Base-by-base conservation (phyloP, 352 stramenopile genomes). In the Phytophthora cryptogea region DNA sequence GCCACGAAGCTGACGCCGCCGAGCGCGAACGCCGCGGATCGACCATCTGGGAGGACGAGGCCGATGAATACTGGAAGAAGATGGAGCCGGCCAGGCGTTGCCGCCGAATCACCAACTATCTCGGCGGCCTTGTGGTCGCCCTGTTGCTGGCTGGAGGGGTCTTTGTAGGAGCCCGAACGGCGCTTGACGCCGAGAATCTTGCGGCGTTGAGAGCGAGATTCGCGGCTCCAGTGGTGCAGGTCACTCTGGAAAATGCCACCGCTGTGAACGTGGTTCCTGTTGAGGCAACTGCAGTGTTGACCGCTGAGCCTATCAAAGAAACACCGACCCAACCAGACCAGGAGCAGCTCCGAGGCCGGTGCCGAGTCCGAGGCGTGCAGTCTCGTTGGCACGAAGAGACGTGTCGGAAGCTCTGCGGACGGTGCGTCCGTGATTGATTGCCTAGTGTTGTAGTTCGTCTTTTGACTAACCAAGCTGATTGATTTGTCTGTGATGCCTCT, bases 321-420 rank as follows among this genome's bases (percentile, higher is more conserved):
- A 31, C 17, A 13, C 31, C 35, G 2, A 57, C 60, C 4, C 41
- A 57, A 27, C 30, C n/a, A 23, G 27, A 63, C 17, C 47, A 74
- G 5, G 77, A 87, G 33, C 37, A 80, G 13, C 45, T 91, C 13
- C 82, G 79, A 4, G 70, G 79, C 6, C 67, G 63, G 7, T 91
- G 82, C 42, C 78, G 82, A 0, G 77, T 88, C 6, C 73, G 74
- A 3, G 82, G 79, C 7, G 82, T 91, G 32, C 79, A 88, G 55
- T 79, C 79, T 5, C 69, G 78, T 17, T 91, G 79, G 79, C 82
- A 91, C 46, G 79, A 91, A 53, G 79, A 91, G 52, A 88, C 72
- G 13, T 91, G 82, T 41, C 67, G 75, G 40, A 88, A 83, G 56
- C 67, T 89, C 17, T 90, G 81, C 35, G 49, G 72, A 20, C 61